Base-by-base conservation (phyloP, 176 grass and related monocot species). In the Elymus sibiricus region DNA sequence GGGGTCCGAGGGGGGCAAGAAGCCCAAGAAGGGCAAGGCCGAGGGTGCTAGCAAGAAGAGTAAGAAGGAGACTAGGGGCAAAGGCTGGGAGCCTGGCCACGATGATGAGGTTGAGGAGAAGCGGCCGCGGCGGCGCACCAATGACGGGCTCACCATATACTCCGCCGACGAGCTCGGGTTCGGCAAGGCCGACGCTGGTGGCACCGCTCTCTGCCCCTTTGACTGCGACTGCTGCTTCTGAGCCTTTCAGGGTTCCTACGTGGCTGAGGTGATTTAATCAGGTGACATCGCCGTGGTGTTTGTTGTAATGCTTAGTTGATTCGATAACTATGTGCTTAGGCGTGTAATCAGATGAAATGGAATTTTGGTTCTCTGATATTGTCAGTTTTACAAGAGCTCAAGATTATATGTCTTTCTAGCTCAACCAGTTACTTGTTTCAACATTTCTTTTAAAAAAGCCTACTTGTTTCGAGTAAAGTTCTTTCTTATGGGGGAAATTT, bases 161-260 rank as follows among this genome's bases (percentile, higher is more conserved):
- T 93, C 94, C 21, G 91, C 89, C 2, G 85, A 88, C 0, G 94
- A 96, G 78, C 89, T 96, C 31, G 94, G 91, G 19, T 90, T 96
- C 65, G 94, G 91, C 66, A 96, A 96, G 49, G 4, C 59, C 6
- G 53, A 79, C 43, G 94, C 91, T 3, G 89, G 94, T 22, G 91
- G 89, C 73, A 90, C 94, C 1, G 37, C 87, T 5, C 89, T 91
- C 37, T 96, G 94, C 78, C 94, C 94, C 34, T 96, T 96, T 27
- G 91, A 96, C 74, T 96, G 94, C 34, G 84, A 86, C 5, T 96
- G 94, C 82, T 96, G 94, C 89, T 96, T 96, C 84, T 96, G 79
- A 92, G 77, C 58, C 26, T 26, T 81, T 27, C 78, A n/a, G 31
- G 53, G 29, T 44, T 13, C 39, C 42, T 69, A 46, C 4, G 7